Evolutionary conservation across 345 rosid species (phyloP).

Genomic region (Microthlaspi erraticum): DNA sequence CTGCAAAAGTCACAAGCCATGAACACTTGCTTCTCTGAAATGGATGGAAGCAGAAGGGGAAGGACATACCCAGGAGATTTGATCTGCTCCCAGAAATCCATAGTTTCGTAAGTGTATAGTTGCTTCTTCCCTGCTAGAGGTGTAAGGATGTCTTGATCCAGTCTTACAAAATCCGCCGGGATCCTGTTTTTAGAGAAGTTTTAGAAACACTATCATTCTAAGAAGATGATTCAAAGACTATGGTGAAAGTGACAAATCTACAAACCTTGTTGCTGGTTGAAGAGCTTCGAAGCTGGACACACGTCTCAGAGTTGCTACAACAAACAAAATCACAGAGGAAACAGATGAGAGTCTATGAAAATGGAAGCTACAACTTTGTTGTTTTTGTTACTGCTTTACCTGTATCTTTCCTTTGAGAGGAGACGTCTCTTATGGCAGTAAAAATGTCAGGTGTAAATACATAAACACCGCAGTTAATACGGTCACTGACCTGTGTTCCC

Average conservation of each 20-base stretch:
- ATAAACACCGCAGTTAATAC: slow-evolving; percentile 88
- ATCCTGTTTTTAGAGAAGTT: slow-evolving; percentile 51
- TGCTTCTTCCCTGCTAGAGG: slow-evolving; percentile 97
- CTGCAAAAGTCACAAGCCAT: slow-evolving; percentile 49
- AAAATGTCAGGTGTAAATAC: slow-evolving; percentile 83
- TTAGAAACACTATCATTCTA: slow-evolving; percentile 28
- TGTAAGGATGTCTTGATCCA: slow-evolving; percentile 93
- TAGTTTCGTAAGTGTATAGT: slow-evolving; percentile 78
- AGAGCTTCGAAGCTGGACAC: slow-evolving; percentile 96
- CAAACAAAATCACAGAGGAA: slow-evolving; percentile 24
- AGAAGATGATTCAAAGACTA: slow-evolving; percentile 3
- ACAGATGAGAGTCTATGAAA: slow-evolving; percentile 23
- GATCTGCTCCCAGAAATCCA: slow-evolving; percentile 96
- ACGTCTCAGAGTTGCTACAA: slow-evolving; percentile 75
- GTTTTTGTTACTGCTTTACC: slow-evolving; percentile 50
- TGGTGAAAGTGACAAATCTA: neutral
- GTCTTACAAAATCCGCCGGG: slow-evolving; percentile 73
- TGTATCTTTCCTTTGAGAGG: slow-evolving; percentile 67
- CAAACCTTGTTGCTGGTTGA: slow-evolving; percentile 77
- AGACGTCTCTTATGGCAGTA: slow-evolving; percentile 71
- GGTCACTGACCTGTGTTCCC: slow-evolving; percentile 80
- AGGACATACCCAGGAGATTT: slow-evolving; percentile 87
- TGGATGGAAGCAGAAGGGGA: slow-evolving; percentile 9
- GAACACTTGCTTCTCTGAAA: slow-evolving; percentile 11
- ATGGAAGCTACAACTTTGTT: slow-evolving; percentile 14